Evolutionary conservation across 495 filamentous ascomycete species (phyloP).

Genomic region (Penicillium lagena): DNA sequence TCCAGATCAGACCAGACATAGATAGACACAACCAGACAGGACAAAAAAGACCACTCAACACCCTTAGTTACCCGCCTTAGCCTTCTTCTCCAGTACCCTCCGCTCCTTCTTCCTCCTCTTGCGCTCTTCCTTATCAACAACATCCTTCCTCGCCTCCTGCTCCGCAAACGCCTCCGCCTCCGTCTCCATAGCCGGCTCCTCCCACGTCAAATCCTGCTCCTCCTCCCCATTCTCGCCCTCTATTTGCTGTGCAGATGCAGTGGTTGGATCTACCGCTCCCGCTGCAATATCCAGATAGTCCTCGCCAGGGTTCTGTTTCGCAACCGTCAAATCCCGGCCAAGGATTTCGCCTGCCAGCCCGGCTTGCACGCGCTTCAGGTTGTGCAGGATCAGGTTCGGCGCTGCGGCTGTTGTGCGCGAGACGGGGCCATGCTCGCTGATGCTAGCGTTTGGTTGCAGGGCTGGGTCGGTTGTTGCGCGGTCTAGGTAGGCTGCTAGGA

Average conservation of each 20-base stretch:
- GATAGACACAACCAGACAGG: slow-evolving; percentile 11
- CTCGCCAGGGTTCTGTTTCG: slow-evolving; percentile 29
- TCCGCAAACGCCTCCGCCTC: slow-evolving; percentile 21
- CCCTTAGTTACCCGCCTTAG: slow-evolving; percentile 28
- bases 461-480: slow-evolving; percentile 48
- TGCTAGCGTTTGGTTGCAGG: slow-evolving; percentile 59
- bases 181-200: slow-evolving; percentile 18
- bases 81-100: slow-evolving; percentile 35
- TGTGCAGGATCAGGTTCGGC: slow-evolving; percentile 54
- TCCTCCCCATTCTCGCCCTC: slow-evolving; percentile 23
- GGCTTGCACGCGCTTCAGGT: slow-evolving; percentile 59
- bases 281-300: slow-evolving; percentile 20
- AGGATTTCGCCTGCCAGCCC: slow-evolving; percentile 55
- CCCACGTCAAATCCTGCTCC: slow-evolving; percentile 19
- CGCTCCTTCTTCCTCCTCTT: slow-evolving; percentile 48
- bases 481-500: slow-evolving; percentile 53
- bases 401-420: slow-evolving; percentile 46
- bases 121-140: slow-evolving; percentile 41
- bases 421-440: slow-evolving; percentile 54
- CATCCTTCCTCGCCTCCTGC: slow-evolving; percentile 9
- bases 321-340: slow-evolving; percentile 39
- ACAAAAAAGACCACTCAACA: background rate
- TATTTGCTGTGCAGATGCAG: slow-evolving; percentile 5
- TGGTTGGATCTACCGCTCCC: slow-evolving; percentile 8
- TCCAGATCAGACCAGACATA: slow-evolving; percentile 9